These are phyloP conservation scores for Nakaseomyces sp. DNA, from an alignment of 1,139 yeast genomes.

Conservation along the genomic window DNA sequence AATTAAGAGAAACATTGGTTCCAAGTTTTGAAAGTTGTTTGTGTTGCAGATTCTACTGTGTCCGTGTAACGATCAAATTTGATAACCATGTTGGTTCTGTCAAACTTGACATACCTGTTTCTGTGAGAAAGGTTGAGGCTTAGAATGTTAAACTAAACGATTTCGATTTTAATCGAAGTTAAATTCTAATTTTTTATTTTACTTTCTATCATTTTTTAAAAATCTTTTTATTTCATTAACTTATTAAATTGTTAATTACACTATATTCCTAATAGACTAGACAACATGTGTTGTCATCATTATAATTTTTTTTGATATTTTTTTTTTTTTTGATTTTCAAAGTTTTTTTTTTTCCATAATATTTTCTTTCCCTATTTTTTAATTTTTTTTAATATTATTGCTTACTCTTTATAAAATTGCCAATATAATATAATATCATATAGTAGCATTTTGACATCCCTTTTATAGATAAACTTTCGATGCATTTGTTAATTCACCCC, in stretches of 20 bases:
- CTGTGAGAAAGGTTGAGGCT: conserved; percentile 10
- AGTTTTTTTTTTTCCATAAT: not conserved
- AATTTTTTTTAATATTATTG: not conserved
- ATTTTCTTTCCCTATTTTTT: not conserved
- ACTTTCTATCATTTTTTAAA: not conserved
- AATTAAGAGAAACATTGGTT: conserved; percentile 35
- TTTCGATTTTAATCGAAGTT: too few relatives aligned
- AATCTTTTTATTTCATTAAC: too few relatives aligned
- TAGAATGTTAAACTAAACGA: too few relatives aligned
- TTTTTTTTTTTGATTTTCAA: not conserved
- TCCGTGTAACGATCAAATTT: conserved; percentile 26
- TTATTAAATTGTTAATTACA: too few relatives aligned
- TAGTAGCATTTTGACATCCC: too few relatives aligned
- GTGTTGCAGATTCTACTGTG: conserved; percentile 41
- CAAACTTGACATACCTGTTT: conserved; percentile 27
- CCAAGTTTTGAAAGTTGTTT: conserved; percentile 49
- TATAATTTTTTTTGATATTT: too few relatives aligned
- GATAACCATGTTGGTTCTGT: conserved; percentile 20
- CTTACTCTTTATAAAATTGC: too few relatives aligned
- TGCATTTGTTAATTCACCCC: too few relatives aligned
- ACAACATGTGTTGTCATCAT: too few relatives aligned
- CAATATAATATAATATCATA: not conserved
- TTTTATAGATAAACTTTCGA: too few relatives aligned
- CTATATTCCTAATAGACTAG: too few relatives aligned
- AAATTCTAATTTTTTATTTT: not conserved